phyloP scores from a whole-genome alignment of 768 basidiomycete genomes.

The Candolleomyces aberdarensis region DNA sequence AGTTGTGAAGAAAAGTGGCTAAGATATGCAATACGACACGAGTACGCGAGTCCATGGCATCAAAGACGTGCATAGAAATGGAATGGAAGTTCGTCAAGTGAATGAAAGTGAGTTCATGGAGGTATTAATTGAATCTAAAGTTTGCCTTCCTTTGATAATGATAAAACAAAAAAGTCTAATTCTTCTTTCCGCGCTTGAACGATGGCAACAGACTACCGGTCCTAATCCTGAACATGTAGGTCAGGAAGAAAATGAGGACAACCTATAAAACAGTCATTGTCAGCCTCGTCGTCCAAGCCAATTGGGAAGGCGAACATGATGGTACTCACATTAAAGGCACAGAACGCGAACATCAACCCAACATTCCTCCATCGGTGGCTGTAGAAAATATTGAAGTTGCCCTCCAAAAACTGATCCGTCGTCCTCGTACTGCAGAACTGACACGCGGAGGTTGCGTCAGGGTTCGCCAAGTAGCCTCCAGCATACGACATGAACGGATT shows the following conservation, averaged over 20 bases:
- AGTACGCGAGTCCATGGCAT: too few species aligned
- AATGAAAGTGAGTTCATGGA: too few species aligned
- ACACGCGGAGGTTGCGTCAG: slow-evolving; percentile 51
- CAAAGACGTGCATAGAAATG: too few species aligned
- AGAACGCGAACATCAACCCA: slow-evolving; percentile 47
- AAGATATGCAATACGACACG: too few species aligned
- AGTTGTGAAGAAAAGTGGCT: too few species aligned
- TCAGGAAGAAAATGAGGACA: slow-evolving; percentile 37
- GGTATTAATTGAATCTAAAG: too few species aligned
- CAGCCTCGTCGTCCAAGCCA: neutral
- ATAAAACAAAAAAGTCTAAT: slow-evolving; percentile 1
- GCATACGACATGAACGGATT: slow-evolving; percentile 41
- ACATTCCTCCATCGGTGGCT: slow-evolving; percentile 51
- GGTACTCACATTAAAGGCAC: slow-evolving; percentile 45
- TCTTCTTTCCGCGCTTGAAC: slow-evolving; percentile 20
- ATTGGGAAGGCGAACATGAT: neutral
- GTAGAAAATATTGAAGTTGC: slow-evolving; percentile 56
- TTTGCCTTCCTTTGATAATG: neutral
- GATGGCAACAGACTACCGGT: slow-evolving; percentile 27
- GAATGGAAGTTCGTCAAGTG: too few species aligned
- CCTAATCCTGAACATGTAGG: slow-evolving; percentile 50
- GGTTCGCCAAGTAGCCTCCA: slow-evolving; percentile 58
- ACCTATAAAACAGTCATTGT: slow-evolving; percentile 23
- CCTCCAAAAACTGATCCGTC: slow-evolving; percentile 55
- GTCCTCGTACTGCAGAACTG: slow-evolving; percentile 56